Percentiles rank a stretch among this genome's conserved stretches.
Evolutionary conservation across 2,329 filamentous ascomycete species (phyloP).

Genomic region (Colletotrichum paranaense): DNA sequence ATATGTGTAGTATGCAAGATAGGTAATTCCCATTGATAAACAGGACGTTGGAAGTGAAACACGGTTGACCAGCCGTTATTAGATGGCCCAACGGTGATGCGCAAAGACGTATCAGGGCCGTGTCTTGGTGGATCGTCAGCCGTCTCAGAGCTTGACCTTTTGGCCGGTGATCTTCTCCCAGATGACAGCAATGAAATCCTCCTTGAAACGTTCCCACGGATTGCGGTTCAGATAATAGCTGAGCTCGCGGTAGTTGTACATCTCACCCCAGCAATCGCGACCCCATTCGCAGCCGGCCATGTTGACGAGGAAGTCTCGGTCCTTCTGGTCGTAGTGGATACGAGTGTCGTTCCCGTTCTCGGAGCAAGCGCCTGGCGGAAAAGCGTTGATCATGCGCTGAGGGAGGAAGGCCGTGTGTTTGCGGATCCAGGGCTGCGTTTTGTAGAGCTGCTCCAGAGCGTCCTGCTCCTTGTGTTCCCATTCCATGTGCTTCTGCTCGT

Average conservation of each 20-base stretch:
- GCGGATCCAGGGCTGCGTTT: slow-evolving; percentile 91
- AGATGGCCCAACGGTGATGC: slow-evolving; percentile 23
- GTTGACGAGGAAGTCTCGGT: slow-evolving; percentile 94
- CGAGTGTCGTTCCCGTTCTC: slow-evolving; percentile 79
- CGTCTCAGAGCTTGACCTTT: slow-evolving; percentile 64
- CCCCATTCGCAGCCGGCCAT: slow-evolving; percentile 99
- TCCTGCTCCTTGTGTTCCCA: slow-evolving; percentile 99
- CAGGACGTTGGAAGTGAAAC: slow-evolving; percentile 31
- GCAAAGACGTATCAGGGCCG: slow-evolving; percentile 22
- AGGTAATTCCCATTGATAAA: slow-evolving; percentile 21
- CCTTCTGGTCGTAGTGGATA: slow-evolving; percentile 87
- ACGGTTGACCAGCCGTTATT: slow-evolving; percentile 34
- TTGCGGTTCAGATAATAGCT: slow-evolving; percentile 91
- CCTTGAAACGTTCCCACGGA: slow-evolving; percentile 81
- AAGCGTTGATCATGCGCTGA: slow-evolving; percentile 94
- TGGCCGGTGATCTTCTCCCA: slow-evolving; percentile 74
- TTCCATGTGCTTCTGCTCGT: slow-evolving; percentile 98
- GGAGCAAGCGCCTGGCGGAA: slow-evolving; percentile 89
- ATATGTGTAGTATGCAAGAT: slow-evolving; percentile 33
- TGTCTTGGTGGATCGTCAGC: background rate
- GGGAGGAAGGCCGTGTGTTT: slow-evolving; percentile 89
- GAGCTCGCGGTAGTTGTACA: slow-evolving; percentile 93
- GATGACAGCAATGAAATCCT: slow-evolving; percentile 69
- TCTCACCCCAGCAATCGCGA: slow-evolving; percentile 96
- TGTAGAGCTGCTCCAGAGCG: slow-evolving; percentile 91